Percentiles rank a stretch among this genome's conserved stretches.
phyloP scores from a whole-genome alignment of 345 rosid genomes.

The Viola odorata region DNA sequence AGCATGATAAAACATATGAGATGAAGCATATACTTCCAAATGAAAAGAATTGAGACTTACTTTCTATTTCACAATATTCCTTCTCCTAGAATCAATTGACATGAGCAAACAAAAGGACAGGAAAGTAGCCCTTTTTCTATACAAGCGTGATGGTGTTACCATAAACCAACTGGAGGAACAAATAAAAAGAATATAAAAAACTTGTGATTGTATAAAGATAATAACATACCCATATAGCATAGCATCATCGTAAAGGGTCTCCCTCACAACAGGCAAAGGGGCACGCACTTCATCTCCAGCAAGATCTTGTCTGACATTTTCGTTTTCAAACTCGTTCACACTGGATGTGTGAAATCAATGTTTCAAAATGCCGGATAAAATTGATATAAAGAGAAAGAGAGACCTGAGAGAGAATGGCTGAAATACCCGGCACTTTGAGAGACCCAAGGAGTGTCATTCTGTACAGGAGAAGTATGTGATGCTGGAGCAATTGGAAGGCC shows the following conservation, averaged over 20 bases:
- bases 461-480: slow-evolving; percentile 34
- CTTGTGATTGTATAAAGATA: too few species aligned
- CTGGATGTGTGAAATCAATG: slow-evolving; percentile 23
- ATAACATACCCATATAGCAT: slow-evolving; percentile 51
- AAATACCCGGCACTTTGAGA: slow-evolving; percentile 44
- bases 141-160: too few species aligned
- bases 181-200: too few species aligned
- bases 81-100: too few species aligned
- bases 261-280: slow-evolving; percentile 92
- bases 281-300: slow-evolving; percentile 77
- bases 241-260: slow-evolving; percentile 83
- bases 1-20: too few species aligned
- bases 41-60: too few species aligned
- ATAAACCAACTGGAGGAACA: too few species aligned
- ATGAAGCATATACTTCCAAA: too few species aligned
- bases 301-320: slow-evolving; percentile 30
- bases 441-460: slow-evolving; percentile 21
- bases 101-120: too few species aligned
- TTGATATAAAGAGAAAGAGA: slow-evolving; percentile 1
- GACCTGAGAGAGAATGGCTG: background rate
- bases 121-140: too few species aligned
- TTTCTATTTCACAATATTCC: too few species aligned
- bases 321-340: slow-evolving; percentile 32
- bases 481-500: slow-evolving; percentile 23
- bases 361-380: slow-evolving; percentile 3